phyloP scores from a whole-genome alignment of 441 rosid species.

The Geranium incanum region DNA sequence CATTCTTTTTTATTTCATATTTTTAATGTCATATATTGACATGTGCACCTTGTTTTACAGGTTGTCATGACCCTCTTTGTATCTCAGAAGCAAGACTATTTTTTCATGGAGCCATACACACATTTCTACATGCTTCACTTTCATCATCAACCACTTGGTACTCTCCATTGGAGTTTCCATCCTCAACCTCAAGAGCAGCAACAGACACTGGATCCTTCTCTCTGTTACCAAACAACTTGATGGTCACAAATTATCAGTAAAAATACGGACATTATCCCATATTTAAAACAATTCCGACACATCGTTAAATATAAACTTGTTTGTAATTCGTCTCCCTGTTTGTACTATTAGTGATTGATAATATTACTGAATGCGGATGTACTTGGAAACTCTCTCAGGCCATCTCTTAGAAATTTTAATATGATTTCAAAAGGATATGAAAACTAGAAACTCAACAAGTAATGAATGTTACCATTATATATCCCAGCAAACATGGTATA shows the following conservation, averaged over 20 bases:
- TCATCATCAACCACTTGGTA: slow-evolving; percentile 30
- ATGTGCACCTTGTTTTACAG: too few relatives aligned
- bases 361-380: too few relatives aligned
- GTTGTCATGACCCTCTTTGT: too few relatives aligned
- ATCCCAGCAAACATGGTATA: background rate
- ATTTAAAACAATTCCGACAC: too few relatives aligned
- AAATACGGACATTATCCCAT: background rate
- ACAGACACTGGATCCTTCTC: slow-evolving; percentile 24
- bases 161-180: slow-evolving; percentile 14
- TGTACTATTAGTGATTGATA: too few relatives aligned
- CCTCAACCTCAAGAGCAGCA: slow-evolving; percentile 1
- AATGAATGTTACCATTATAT: background rate
- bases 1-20: too few relatives aligned
- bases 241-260: background rate
- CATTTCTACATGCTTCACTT: slow-evolving; percentile 17
- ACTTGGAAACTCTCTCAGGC: background rate
- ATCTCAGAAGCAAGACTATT: too few relatives aligned
- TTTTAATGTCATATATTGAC: too few relatives aligned
- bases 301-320: too few relatives aligned
- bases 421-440: background rate
- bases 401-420: background rate
- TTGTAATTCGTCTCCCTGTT: too few relatives aligned
- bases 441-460: background rate
- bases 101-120: slow-evolving; percentile 13
- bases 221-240: slow-evolving; percentile 17